These are phyloP conservation scores for Saccharomycopsis sp. DNA, from an alignment of 805 yeast species.

Conservation along the genomic window DNA sequence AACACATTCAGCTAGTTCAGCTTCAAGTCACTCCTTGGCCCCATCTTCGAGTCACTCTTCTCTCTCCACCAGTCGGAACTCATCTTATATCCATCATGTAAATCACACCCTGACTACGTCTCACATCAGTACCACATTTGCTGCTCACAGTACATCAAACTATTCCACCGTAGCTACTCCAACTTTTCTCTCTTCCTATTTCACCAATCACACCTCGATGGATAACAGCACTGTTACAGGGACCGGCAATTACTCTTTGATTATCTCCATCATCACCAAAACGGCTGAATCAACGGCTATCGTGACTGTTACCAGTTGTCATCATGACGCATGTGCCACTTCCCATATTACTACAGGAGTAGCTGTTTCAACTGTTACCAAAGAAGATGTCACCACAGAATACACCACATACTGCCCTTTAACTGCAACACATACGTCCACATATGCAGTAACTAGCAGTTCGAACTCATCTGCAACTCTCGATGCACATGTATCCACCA, in stretches of 20 bases:
- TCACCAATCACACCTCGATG: not conserved
- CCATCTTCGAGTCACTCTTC: too few relatives aligned
- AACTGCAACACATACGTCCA: not conserved
- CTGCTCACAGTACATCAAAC: too few relatives aligned
- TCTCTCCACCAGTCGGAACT: not conserved
- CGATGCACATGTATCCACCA: not conserved
- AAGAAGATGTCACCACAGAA: not conserved
- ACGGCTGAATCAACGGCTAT: not conserved
- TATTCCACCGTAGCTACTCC: not conserved
- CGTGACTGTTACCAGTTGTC: not conserved
- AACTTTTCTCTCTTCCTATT: not conserved
- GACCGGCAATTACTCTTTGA: not conserved
- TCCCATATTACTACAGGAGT: not conserved
- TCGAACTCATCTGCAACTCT: not conserved
- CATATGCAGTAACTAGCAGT: not conserved
- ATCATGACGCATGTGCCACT: not conserved
- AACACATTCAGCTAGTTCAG: not conserved
- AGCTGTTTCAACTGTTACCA: not conserved
- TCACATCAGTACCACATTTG: too few relatives aligned
- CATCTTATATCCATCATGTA: not conserved
- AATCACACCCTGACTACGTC: not conserved
- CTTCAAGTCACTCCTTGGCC: not conserved
- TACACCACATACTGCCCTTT: not conserved
- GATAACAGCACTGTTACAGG: not conserved
- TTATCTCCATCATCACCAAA: not conserved